A percentile compares a stretch with the other conserved stretches of the same genome.
phyloP scores from a whole-genome alignment of 2,329 filamentous ascomycete genomes.

The Stachybotrys chlorohalonatus region DNA sequence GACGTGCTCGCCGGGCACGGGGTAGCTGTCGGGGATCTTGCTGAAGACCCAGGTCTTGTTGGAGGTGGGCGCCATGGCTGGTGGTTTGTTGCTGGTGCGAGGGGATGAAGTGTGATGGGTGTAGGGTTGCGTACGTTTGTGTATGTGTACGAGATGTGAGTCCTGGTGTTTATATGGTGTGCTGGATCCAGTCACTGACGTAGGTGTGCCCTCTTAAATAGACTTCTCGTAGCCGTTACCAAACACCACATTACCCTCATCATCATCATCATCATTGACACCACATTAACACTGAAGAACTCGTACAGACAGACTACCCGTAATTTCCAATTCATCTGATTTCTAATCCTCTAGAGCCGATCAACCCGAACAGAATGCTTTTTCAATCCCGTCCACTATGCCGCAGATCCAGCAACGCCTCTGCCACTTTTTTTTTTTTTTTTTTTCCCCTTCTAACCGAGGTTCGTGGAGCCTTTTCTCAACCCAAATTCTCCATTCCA shows the following conservation, averaged over 20 bases:
- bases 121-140: background rate
- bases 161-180: background rate
- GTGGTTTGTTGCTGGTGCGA: background rate
- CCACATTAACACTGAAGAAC: background rate
- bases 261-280: background rate
- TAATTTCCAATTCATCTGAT: background rate
- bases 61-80: background rate
- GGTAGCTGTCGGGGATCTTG: conserved; percentile 50
- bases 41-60: conserved; percentile 66
- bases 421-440: too few species aligned
- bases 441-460: background rate
- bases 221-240: too few species aligned
- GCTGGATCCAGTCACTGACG: background rate
- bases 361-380: too few species aligned
- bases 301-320: background rate
- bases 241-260: background rate
- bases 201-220: background rate
- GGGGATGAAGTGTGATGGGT: background rate
- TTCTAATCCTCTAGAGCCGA: background rate
- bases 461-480: background rate
- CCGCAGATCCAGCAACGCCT: background rate
- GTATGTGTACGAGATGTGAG: background rate
- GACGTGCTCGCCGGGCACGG: conserved; percentile 58
- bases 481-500: too few species aligned
- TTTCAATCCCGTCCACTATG: background rate